Percentiles rank a stretch among this genome's conserved stretches.
Evolutionary conservation across 805 yeast species (phyloP).

Genomic region (Priceomyces carsonii): DNA sequence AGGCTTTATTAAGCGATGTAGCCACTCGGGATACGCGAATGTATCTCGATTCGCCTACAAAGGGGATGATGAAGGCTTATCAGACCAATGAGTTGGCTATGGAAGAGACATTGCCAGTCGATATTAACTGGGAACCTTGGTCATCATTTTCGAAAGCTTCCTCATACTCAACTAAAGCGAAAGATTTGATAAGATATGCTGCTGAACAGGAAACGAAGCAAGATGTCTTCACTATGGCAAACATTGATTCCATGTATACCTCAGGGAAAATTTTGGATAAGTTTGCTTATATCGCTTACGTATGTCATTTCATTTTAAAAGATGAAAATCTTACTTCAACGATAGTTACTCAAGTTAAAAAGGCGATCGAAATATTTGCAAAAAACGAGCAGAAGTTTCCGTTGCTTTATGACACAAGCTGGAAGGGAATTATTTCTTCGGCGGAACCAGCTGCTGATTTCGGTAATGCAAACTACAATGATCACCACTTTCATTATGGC

Average conservation of each 20-base stretch:
- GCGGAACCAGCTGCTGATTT: conserved; percentile 67
- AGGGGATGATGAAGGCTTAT: conserved; percentile 50
- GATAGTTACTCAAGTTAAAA: conserved; percentile 59
- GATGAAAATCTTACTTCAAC: conserved; percentile 52
- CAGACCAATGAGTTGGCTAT: conserved; percentile 38
- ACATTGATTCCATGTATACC: conserved; percentile 84
- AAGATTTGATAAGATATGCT: conserved; percentile 42
- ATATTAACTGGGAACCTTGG: conserved; percentile 57
- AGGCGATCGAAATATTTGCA: conserved; percentile 70
- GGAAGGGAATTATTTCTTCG: conserved; percentile 77
- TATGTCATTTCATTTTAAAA: conserved; percentile 62
- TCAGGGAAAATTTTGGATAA: conserved; percentile 88
- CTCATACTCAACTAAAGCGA: conserved; percentile 28
- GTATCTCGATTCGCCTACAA: conserved; percentile 48
- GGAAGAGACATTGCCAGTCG: conserved; percentile 44
- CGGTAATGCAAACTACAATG: conserved; percentile 71
- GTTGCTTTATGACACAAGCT: conserved; percentile 72
- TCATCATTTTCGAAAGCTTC: conserved; percentile 32
- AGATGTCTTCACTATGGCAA: conserved; percentile 57
- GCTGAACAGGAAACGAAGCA: conserved; percentile 55
- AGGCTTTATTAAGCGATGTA: conserved; percentile 30
- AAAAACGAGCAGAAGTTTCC: conserved; percentile 70
- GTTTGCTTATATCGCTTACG: conserved; percentile 83
- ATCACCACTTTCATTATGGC: conserved; percentile 78
- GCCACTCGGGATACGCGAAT: conserved; percentile 30